Conservation (phyloP, 1,139 yeast species). For the Debaryomyces psychrophilus region DNA sequence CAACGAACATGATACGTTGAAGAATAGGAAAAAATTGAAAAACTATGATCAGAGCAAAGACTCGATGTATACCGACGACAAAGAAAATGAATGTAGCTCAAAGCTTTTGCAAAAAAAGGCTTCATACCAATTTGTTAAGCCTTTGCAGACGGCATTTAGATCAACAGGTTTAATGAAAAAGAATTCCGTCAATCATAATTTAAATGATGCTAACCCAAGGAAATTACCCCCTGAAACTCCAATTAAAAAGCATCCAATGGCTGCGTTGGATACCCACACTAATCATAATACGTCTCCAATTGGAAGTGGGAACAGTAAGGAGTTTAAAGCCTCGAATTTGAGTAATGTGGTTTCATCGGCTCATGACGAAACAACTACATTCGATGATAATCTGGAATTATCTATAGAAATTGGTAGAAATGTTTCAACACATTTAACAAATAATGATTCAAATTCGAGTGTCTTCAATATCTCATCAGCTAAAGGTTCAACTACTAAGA, state of each 20-base stretch:
- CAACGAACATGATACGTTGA: slow-evolving; percentile 12
- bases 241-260: slow-evolving; percentile 62
- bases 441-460: slow-evolving; percentile 38
- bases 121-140: slow-evolving; percentile 74
- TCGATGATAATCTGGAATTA: slow-evolving; percentile 28
- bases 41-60: slow-evolving; percentile 10
- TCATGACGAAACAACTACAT: slow-evolving; percentile 21
- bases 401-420: slow-evolving; percentile 51
- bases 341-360: slow-evolving; percentile 24
- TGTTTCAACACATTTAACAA: slow-evolving; percentile 24
- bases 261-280: slow-evolving; percentile 31
- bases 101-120: slow-evolving; percentile 20
- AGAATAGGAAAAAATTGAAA: slow-evolving; percentile 11
- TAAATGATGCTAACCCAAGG: slow-evolving; percentile 17
- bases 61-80: slow-evolving; percentile 26
- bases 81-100: slow-evolving; percentile 42
- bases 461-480: slow-evolving; percentile 36
- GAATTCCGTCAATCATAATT: slow-evolving; percentile 47
- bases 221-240: slow-evolving; percentile 78
- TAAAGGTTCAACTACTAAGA: slow-evolving; percentile 18
- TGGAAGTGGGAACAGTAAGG: slow-evolving; percentile 19
- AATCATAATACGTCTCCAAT: slow-evolving; percentile 11
- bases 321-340: slow-evolving; percentile 15
- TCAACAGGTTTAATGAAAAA: slow-evolving; percentile 77
- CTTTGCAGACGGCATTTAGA: slow-evolving; percentile 82